Evolutionary conservation across 1,139 yeast genomes (phyloP).

Genomic region (Geotrichum carabidarum): DNA sequence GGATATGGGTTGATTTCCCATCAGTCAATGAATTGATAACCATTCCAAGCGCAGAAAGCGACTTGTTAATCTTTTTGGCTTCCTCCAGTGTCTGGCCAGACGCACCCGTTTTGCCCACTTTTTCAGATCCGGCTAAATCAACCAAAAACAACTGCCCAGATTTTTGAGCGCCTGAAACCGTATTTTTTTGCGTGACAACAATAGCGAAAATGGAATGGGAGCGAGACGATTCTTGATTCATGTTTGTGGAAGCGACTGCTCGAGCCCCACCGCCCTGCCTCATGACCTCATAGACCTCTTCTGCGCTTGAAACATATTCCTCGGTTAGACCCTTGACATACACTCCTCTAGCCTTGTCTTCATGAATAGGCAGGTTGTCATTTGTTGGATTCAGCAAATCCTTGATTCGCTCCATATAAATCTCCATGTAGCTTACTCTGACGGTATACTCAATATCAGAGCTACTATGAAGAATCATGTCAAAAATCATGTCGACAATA

Average conservation of each 20-base stretch:
- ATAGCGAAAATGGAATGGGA: slow-evolving; percentile 79
- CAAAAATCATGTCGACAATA: slow-evolving; percentile 62
- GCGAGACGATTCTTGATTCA: slow-evolving; percentile 74
- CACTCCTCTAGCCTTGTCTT: slow-evolving; percentile 61
- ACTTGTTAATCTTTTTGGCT: slow-evolving; percentile 76
- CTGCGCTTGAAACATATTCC: slow-evolving; percentile 53
- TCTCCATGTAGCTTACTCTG: slow-evolving; percentile 72
- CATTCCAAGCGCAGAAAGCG: slow-evolving; percentile 72
- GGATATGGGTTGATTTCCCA: slow-evolving; percentile 60
- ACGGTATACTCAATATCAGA: slow-evolving; percentile 60
- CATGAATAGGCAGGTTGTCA: slow-evolving; percentile 54
- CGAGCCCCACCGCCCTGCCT: slow-evolving; percentile 53
- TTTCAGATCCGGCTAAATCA: slow-evolving; percentile 87
- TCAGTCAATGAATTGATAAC: slow-evolving; percentile 78
- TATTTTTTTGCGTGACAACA: slow-evolving; percentile 54
- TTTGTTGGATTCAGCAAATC: slow-evolving; percentile 49
- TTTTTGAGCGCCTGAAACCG: slow-evolving; percentile 54
- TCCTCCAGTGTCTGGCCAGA: slow-evolving; percentile 72
- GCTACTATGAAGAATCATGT: slow-evolving; percentile 48
- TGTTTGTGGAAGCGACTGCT: slow-evolving; percentile 58
- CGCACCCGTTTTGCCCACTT: slow-evolving; percentile 75
- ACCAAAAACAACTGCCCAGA: slow-evolving; percentile 67
- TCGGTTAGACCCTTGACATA: slow-evolving; percentile 65
- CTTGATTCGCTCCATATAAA: slow-evolving; percentile 69
- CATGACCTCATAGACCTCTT: slow-evolving; percentile 56